Evolutionary conservation across 305 asterid species (phyloP).

Genomic region (Plantago lanceolata): DNA sequence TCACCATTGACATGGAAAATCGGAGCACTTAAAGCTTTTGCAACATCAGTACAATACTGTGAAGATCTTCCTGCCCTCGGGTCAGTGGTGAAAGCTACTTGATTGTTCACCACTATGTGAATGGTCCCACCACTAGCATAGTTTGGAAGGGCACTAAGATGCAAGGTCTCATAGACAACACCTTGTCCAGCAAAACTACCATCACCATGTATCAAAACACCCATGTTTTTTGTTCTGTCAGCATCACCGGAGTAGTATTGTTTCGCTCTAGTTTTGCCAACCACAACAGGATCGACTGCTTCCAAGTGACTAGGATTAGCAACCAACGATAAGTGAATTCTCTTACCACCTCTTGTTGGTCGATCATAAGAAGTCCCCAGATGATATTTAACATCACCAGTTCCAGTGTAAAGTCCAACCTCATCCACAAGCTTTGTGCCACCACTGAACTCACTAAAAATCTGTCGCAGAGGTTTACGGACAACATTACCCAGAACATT

Average conservation of each 20-base stretch:
- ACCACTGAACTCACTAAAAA: slow-evolving; percentile 83
- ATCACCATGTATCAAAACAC: slow-evolving; percentile 86
- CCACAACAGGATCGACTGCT: slow-evolving; percentile 89
- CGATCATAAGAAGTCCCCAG: slow-evolving; percentile 96
- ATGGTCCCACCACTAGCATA: slow-evolving; percentile 93
- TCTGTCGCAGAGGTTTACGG: slow-evolving; percentile 84
- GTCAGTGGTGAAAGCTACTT: slow-evolving; percentile 95
- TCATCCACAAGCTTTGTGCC: slow-evolving; percentile 87
- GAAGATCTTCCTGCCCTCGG: slow-evolving; percentile 92
- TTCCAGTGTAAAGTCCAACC: slow-evolving; percentile 83
- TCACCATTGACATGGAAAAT: slow-evolving; percentile 97
- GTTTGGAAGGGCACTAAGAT: slow-evolving; percentile 97
- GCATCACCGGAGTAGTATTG: slow-evolving; percentile 79
- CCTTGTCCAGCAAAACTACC: slow-evolving; percentile 99
- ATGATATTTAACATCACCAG: slow-evolving; percentile 97
- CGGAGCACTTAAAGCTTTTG: slow-evolving; percentile 85
- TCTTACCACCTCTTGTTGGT: slow-evolving; percentile 93
- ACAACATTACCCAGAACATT: slow-evolving; percentile 93
- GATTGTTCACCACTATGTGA: slow-evolving; percentile 95
- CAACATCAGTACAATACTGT: slow-evolving; percentile 95
- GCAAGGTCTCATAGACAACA: slow-evolving; percentile 93
- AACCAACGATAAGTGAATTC: slow-evolving; percentile 88
- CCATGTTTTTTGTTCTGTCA: slow-evolving; percentile 76
- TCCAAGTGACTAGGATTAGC: slow-evolving; percentile 99
- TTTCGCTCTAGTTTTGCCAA: slow-evolving; percentile 94